These are phyloP conservation scores for Fusarium pseudoanthophilum DNA, from an alignment of 2,329 filamentous ascomycete genomes.

Conservation along the genomic window DNA sequence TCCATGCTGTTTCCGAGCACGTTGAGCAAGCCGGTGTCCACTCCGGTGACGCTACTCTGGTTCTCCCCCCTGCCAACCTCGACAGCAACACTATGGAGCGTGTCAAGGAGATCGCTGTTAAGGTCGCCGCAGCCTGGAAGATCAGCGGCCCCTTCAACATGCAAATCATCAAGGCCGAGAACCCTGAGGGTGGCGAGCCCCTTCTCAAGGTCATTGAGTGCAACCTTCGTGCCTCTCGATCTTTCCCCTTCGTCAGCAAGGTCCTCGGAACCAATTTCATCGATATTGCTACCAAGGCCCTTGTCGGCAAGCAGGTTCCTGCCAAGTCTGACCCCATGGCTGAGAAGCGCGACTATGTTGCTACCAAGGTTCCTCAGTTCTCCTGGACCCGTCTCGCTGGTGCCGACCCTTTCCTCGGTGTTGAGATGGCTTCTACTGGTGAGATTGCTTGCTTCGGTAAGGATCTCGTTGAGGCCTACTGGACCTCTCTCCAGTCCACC, in stretches of 20 bases:
- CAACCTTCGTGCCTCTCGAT: constrained; percentile 95
- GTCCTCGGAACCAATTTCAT: constrained; percentile 97
- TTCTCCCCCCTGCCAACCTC: constrained; percentile 86
- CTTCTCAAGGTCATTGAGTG: constrained; percentile 97
- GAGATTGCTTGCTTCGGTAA: constrained; percentile 99
- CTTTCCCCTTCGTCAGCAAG: constrained; percentile 98
- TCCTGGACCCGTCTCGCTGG: constrained; percentile 98
- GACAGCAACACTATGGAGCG: constrained; percentile 82
- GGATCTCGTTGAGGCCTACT: constrained; percentile 95
- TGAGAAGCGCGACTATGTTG: constrained; percentile 88
- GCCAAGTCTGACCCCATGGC: constrained; percentile 89
- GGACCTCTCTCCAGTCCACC: constrained; percentile 92
- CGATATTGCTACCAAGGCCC: constrained; percentile 91
- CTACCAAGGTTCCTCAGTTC: constrained; percentile 98
- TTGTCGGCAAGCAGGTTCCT: constrained; percentile 86
- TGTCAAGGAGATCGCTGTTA: constrained; percentile 93
- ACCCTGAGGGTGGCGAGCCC: constrained; percentile 78
- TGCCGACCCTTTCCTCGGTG: constrained; percentile 95
- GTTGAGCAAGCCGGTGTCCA: constrained; percentile 97
- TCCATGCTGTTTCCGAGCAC: constrained; percentile 96
- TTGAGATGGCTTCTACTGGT: constrained; percentile 96
- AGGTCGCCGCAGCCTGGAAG: constrained; percentile 95
- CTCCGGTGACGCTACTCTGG: constrained; percentile 94
- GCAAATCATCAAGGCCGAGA: constrained; percentile 96
- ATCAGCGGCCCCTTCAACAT: constrained; percentile 99